Evolutionary conservation across 2,329 filamentous ascomycete species (phyloP).

Genomic region (Cryphonectria carpinicola): DNA sequence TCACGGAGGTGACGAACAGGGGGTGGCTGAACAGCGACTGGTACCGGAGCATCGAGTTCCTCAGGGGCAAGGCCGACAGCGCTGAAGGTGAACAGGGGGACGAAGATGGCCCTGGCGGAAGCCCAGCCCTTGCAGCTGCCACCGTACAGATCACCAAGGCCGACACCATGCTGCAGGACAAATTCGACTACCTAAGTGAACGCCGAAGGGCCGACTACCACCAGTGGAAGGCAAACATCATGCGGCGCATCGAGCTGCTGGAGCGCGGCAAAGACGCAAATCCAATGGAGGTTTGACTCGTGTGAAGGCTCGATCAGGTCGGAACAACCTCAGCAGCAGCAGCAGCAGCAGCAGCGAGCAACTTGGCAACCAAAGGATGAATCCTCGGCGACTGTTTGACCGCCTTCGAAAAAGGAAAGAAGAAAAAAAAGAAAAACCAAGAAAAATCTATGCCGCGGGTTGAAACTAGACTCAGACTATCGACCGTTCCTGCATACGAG

Average conservation of each 20-base stretch:
- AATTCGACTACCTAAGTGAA: conserved; percentile 72
- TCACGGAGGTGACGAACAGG: conserved; percentile 59
- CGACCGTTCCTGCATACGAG: conserved; percentile 3
- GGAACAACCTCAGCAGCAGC: neutral
- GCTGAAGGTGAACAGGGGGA: conserved; percentile 33
- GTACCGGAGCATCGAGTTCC: conserved; percentile 63
- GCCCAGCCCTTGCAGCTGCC: conserved; percentile 31
- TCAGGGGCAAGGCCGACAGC: conserved; percentile 45
- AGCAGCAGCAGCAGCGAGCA: neutral
- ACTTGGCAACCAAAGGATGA: neutral
- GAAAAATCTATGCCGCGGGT: neutral
- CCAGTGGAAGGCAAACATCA: conserved; percentile 65
- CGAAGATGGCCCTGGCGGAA: conserved; percentile 42
- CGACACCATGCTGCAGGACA: conserved; percentile 76
- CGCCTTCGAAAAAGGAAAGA: neutral
- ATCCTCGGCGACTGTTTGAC: conserved; percentile 5
- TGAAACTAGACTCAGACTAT: conserved; percentile 12
- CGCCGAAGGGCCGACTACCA: conserved; percentile 63
- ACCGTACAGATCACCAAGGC: conserved; percentile 52
- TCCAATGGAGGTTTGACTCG: conserved; percentile 29
- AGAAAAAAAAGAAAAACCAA: neutral
- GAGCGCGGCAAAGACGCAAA: conserved; percentile 21
- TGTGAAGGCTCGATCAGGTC: conserved; percentile 17
- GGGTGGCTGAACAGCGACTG: conserved; percentile 67
- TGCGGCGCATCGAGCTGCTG: conserved; percentile 52